phyloP scores from a whole-genome alignment of 1,284 basidiomycete species.

The Xanthoconium separans region DNA sequence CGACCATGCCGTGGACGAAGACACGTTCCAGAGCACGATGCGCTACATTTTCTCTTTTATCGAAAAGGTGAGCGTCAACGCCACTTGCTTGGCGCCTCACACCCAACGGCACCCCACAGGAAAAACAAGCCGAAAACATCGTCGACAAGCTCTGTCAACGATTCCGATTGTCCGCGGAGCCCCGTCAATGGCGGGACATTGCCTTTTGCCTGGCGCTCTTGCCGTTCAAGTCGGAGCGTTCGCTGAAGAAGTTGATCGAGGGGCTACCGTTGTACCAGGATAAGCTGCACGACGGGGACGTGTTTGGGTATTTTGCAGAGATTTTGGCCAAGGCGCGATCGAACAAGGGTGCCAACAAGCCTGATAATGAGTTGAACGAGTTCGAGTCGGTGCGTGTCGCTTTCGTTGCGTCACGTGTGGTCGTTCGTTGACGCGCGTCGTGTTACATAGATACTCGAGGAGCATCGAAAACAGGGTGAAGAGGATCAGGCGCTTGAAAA shows the following conservation, averaged over 20 bases:
- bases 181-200: slow-evolving; percentile 97
- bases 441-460: slow-evolving; percentile 69
- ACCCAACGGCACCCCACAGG: slow-evolving; percentile 43
- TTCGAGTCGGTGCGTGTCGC: slow-evolving; percentile 65
- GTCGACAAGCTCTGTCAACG: slow-evolving; percentile 95
- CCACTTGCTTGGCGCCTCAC: rapidly evolving
- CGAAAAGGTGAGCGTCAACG: slow-evolving; percentile 71
- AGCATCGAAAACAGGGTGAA: slow-evolving; percentile 81
- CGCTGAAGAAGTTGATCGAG: slow-evolving; percentile 95
- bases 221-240: slow-evolving; percentile 96
- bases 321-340: slow-evolving; percentile 79
- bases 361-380: slow-evolving; percentile 86
- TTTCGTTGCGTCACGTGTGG: background rate
- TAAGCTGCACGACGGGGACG: slow-evolving; percentile 87
- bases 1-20: slow-evolving; percentile 92
- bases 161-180: slow-evolving; percentile 86
- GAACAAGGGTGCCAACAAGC: slow-evolving; percentile 89
- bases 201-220: slow-evolving; percentile 93
- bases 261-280: slow-evolving; percentile 91
- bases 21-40: slow-evolving; percentile 91
- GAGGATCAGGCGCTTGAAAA: slow-evolving; percentile 90
- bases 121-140: slow-evolving; percentile 94
- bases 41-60: slow-evolving; percentile 96
- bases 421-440: background rate
- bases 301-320: slow-evolving; percentile 85